phyloP scores from a whole-genome alignment of 2,329 filamentous ascomycete genomes.

The Exophiala viscosa region DNA sequence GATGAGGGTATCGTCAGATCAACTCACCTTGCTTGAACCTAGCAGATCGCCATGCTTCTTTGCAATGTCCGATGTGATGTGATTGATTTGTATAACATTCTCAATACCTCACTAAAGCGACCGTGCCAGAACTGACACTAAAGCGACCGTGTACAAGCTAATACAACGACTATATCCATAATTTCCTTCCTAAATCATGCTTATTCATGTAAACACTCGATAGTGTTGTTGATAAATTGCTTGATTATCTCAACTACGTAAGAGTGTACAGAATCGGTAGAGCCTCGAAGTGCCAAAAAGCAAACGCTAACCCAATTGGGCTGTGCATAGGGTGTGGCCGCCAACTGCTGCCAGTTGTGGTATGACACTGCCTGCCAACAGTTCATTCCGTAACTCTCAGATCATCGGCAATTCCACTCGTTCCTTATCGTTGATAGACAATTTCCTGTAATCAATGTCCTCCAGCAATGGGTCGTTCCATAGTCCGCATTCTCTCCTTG shows the following conservation, averaged over 20 bases:
- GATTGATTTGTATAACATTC: background rate
- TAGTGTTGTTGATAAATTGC: too few relatives aligned
- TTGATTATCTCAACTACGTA: too few relatives aligned
- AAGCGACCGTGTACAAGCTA: background rate
- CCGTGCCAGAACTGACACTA: background rate
- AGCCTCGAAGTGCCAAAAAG: too few relatives aligned
- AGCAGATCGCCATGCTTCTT: background rate
- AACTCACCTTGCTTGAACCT: background rate
- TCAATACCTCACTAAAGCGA: background rate
- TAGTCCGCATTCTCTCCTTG: conserved; percentile 28
- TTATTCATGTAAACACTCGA: too few relatives aligned
- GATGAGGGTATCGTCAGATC: background rate
- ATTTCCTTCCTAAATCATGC: background rate
- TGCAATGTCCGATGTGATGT: background rate
- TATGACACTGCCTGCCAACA: too few relatives aligned
- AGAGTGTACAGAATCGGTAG: too few relatives aligned
- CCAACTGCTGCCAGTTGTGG: too few relatives aligned
- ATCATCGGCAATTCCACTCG: too few relatives aligned
- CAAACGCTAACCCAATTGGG: too few relatives aligned
- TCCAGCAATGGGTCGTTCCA: conserved; percentile 7
- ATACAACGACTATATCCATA: background rate
- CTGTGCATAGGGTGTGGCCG: too few relatives aligned
- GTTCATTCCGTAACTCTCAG: too few relatives aligned
- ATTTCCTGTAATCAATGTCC: conserved; percentile 21
- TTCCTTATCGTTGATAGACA: too few relatives aligned